Base-by-base conservation (phyloP, 352 stramenopile genomes). In the Phytophthora chlamydospora region DNA sequence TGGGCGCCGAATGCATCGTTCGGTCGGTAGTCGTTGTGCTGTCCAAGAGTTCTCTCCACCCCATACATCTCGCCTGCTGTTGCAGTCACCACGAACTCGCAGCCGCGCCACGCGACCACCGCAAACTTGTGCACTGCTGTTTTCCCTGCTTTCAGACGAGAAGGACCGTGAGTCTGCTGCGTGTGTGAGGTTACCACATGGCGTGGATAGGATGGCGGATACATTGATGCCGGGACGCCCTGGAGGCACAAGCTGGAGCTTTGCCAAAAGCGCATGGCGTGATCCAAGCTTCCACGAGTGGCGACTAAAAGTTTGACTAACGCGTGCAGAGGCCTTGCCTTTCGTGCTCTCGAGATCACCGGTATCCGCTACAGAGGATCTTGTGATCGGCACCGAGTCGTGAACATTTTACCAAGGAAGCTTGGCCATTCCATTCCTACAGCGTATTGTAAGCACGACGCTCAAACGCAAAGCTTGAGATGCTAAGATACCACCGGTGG, bases 121-220 rank as follows among this genome's bases (percentile, higher is more conserved):
- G 6, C 16, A 33, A 29, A 32, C 9, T 32, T 10, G 19, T 24
- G 19, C 40, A 46, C 29, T 53, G 31, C 31, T 53, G 45, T 27
- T 53, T 53, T 53, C 44, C 44, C 16, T 16, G 16, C 11, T 24
- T 10, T 53, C 45, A 42, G 32, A 53, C 34, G 45, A 46, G 31
- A 6, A 45, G 16, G n/a, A n/a, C 16, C 16, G 13, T 21, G 13
- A 21, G 36, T 8, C 19, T 6, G 36, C 36, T 6, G 12, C n/a
- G 21, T 42, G 14, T 38, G 29, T n/a, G 19, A 24, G 1, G 21
- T 24, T 24, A 24, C 21, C 21, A 3, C 21, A 24, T 24, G 21
- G 21, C n/a, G n/a, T n/a, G n/a, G n/a, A n/a, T 24, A 24, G 21
- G 21, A 24, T 24, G 31, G 31, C n/a, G 45, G 31, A 24, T 52